phyloP scores from a whole-genome alignment of 75 land plant species.

The Adiantum capillusveneris region DNA sequence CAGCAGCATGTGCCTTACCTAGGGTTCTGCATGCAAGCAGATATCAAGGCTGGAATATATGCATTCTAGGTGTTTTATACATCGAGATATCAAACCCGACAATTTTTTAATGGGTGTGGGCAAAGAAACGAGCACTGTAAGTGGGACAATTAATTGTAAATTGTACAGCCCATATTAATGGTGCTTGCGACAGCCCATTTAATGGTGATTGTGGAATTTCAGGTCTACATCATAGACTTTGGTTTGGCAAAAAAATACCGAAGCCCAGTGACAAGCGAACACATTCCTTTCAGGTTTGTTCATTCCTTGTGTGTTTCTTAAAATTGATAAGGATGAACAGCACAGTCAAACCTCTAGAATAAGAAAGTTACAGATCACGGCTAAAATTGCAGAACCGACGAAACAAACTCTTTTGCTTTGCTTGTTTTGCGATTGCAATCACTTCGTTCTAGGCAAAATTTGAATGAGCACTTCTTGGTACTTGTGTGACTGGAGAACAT shows the following conservation, averaged over 20 bases:
- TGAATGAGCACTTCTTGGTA: no score
- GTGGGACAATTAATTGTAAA: background rate
- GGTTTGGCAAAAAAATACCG: constrained; percentile 74
- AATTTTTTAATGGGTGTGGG: constrained; percentile 86
- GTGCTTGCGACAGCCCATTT: background rate
- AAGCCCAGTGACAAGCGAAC: constrained; percentile 61
- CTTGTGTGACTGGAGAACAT: no score
- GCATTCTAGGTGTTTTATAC: constrained; percentile 75
- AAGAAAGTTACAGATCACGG: no score
- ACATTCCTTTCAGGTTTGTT: constrained; percentile 63
- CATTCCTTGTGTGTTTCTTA: no score
- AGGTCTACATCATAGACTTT: constrained; percentile 78
- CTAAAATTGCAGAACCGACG: no score
- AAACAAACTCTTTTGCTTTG: background rate
- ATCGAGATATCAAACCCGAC: constrained; percentile 83
- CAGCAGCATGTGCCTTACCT: no score
- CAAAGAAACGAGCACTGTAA: constrained; percentile 59
- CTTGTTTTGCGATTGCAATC: background rate
- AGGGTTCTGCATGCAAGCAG: constrained; percentile 21
- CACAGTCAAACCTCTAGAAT: no score
- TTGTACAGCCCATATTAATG: background rate
- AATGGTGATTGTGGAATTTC: background rate
- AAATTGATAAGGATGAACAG: no score
- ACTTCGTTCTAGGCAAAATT: no score
- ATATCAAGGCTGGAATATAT: constrained; percentile 64